Conservation (phyloP, 140 eudicot species). For the Flaveria floridana region DNA sequence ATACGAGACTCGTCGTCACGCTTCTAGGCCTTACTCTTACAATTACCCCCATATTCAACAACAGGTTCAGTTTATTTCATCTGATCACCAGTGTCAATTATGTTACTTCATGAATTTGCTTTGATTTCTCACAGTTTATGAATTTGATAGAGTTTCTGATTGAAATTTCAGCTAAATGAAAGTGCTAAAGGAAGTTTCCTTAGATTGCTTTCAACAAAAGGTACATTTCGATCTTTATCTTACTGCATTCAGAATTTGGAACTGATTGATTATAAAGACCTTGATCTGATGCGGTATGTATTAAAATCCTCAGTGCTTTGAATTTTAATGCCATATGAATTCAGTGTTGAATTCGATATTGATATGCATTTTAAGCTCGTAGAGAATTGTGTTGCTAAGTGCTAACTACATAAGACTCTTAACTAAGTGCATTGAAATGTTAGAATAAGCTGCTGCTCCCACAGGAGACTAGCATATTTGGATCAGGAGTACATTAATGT, state of each 20-base stretch:
- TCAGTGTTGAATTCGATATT: slow-evolving; percentile 5
- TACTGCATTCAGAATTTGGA: slow-evolving; percentile 10
- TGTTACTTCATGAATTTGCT: slow-evolving; percentile 25
- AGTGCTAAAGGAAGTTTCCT: slow-evolving; percentile 47
- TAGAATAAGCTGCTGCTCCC: not conserved
- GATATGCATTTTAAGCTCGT: slow-evolving; percentile 1
- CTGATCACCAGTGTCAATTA: too few species aligned
- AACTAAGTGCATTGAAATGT: not conserved
- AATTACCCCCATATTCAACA: slow-evolving; percentile 66
- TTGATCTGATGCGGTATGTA: not conserved
- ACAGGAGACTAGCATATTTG: not conserved
- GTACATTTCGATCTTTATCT: slow-evolving; percentile 32
- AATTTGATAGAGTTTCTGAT: slow-evolving; percentile 10
- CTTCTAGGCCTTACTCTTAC: slow-evolving; percentile 61
- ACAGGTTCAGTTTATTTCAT: slow-evolving; percentile 32
- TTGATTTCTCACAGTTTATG: slow-evolving; percentile 2
- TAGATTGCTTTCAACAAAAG: slow-evolving; percentile 57
- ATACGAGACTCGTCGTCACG: slow-evolving; percentile 70
- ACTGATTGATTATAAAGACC: not conserved
- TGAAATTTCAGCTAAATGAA: slow-evolving; percentile 45
- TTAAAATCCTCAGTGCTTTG: not conserved
- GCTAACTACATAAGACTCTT: not conserved
- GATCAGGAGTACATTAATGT: slow-evolving; percentile 12
- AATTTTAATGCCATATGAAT: slow-evolving; percentile 15
- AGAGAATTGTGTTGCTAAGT: not conserved